Conservation (phyloP, 129 eudicot species). For the Sambucus nigra region DNA sequence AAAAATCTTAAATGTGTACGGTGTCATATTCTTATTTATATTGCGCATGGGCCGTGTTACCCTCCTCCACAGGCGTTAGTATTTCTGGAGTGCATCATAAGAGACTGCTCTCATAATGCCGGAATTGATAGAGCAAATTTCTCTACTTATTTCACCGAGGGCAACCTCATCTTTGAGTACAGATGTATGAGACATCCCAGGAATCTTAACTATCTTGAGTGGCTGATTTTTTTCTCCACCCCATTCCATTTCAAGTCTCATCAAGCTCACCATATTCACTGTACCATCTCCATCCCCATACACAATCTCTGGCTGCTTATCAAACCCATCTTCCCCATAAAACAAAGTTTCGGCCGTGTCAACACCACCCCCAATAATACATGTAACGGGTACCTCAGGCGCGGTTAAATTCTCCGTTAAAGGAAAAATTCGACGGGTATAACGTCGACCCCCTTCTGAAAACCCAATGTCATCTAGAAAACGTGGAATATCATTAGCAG, state of each 20-base stretch:
- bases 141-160: slow-evolving; percentile 28
- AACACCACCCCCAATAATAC: slow-evolving; percentile 66
- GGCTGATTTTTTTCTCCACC: slow-evolving; percentile 28
- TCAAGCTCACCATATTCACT: slow-evolving; percentile 71
- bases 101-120: not conserved
- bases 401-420: slow-evolving; percentile 35
- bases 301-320: slow-evolving; percentile 57
- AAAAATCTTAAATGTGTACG: too few species aligned
- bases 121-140: slow-evolving; percentile 31
- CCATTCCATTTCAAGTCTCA: slow-evolving; percentile 49
- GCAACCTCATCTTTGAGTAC: slow-evolving; percentile 41
- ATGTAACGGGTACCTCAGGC: slow-evolving; percentile 56
- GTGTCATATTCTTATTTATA: too few species aligned
- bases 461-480: slow-evolving; percentile 75
- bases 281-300: slow-evolving; percentile 96
- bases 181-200: slow-evolving; percentile 52
- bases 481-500: slow-evolving; percentile 33
- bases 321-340: slow-evolving; percentile 58
- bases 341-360: slow-evolving; percentile 59
- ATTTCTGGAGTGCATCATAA: not conserved
- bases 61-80: too few species aligned
- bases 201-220: slow-evolving; percentile 41
- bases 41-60: too few species aligned
- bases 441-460: slow-evolving; percentile 49
- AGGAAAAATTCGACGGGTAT: slow-evolving; percentile 46